These are phyloP conservation scores for Leccinum longicurvipes DNA, from an alignment of 768 basidiomycete species.

Conservation along the genomic window DNA sequence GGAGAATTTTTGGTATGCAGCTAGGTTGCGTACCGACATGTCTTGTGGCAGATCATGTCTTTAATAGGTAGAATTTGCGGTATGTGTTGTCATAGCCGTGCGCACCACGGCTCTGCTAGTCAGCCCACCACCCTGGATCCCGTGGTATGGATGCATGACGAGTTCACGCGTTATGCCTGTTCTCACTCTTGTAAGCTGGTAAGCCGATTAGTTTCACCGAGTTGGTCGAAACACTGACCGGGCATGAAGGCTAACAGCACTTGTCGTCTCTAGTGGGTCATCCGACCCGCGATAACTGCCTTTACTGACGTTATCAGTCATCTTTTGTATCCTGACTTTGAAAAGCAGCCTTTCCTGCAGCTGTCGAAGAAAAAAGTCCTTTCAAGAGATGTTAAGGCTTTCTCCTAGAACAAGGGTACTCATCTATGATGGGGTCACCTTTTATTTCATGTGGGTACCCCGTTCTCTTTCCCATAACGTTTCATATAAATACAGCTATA, in stretches of 20 bases:
- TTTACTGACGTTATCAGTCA: conserved; percentile 9
- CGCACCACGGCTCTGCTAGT: conserved; percentile 9
- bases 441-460: conserved; percentile 16
- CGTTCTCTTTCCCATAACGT: background rate
- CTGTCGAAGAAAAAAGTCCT: background rate
- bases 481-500: background rate
- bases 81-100: conserved; percentile 13
- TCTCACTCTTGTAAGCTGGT: conserved; percentile 24
- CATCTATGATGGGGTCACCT: conserved; percentile 10
- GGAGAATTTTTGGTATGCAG: conserved; percentile 19
- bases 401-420: conserved; percentile 2
- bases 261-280: conserved; percentile 18
- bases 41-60: background rate
- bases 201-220: background rate
- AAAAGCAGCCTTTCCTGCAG: conserved; percentile 2
- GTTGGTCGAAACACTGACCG: background rate
- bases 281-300: background rate
- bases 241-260: conserved; percentile 13
- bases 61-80: conserved; percentile 16
- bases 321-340: conserved; percentile 19
- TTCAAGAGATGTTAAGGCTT: background rate
- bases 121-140: conserved; percentile 16
- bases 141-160: conserved; percentile 15
- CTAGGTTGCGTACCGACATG: background rate
- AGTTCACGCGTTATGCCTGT: conserved; percentile 8